Base-by-base conservation (phyloP, 2,329 filamentous ascomycete genomes). In the Arthrobotrys entomopaga region DNA sequence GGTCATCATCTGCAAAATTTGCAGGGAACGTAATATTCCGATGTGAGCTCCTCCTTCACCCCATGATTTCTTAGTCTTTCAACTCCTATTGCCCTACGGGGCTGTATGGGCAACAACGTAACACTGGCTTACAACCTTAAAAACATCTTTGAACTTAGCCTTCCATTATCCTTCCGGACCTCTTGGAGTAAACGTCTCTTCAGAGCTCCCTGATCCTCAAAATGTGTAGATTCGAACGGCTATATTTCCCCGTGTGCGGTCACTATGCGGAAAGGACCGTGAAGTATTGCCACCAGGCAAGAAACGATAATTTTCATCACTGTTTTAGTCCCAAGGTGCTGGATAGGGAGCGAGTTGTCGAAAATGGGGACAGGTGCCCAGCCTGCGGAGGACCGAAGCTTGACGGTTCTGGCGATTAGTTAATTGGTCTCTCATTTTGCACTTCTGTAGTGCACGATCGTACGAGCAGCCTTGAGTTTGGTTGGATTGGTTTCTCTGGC, bases 221-320 rank as follows among this genome's bases (percentile, higher is more conserved):
- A 40, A 91, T 91, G 89, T 91, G 89, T 78, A 87, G 90, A 79
- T 92, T 84, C 81, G 90, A 93, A 80, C 87, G 89, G 76, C 90
- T 90, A 77, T 80, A 87, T 72, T 92, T 90, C 80, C 81, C 80
- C 59, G 78, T 79, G 20, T 93, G 90, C 82, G 84, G 84, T 29
- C 90, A 92, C 81, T 84, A 83, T 3, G 82, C 83, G 15, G 81
- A 85, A 24, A 86, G 87, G 19, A 83, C 91, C 29, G 87, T 89
- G 79, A 88, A 87, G 22, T 86, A 91, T 81, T 93, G 91, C 81
- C 91, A 93, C 81, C 88, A 88, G 77, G 89, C 90, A 4, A 88
- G 91, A 70, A 91, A 91, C 79, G 88, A 92, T 77, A 87, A 87
- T 0, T 84, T 86, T 75, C 90, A 93, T 80, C 84, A 87, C 77